Conservation (phyloP, 441 rosid genomes). For the Erodium moschatum region DNA sequence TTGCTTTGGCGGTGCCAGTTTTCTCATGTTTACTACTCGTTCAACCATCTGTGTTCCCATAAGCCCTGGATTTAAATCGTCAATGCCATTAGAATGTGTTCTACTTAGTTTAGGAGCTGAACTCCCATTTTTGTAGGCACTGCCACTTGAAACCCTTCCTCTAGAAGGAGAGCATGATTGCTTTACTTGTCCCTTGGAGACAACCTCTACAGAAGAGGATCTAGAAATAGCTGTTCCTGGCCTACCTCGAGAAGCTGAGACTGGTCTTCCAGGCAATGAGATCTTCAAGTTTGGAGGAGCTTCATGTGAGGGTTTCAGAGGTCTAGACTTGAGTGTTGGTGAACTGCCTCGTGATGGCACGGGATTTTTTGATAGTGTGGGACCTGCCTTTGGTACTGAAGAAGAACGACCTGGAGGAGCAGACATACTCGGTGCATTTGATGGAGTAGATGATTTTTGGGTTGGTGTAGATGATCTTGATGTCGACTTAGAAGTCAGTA, state of each 20-base stretch:
- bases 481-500: constrained; percentile 28
- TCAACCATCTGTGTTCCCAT: constrained; percentile 82
- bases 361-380: constrained; percentile 29
- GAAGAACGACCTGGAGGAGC: constrained; percentile 40
- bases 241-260: constrained; percentile 54
- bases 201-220: constrained; percentile 35
- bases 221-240: constrained; percentile 30
- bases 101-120: constrained; percentile 30
- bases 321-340: constrained; percentile 42
- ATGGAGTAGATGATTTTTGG: constrained; percentile 26
- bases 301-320: constrained; percentile 43
- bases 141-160: constrained; percentile 32
- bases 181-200: constrained; percentile 37
- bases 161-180: constrained; percentile 64
- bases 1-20: constrained; percentile 62
- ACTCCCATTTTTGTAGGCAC: constrained; percentile 23
- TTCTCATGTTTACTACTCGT: constrained; percentile 90
- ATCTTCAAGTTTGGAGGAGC: constrained; percentile 47
- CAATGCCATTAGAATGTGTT: constrained; percentile 28
- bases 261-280: constrained; percentile 46
- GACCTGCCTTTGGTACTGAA: constrained; percentile 41
- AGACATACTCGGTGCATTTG: constrained; percentile 28
- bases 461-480: constrained; percentile 41
- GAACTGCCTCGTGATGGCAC: constrained; percentile 38
- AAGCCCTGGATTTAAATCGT: constrained; percentile 57